Evolutionary conservation across 2,329 filamentous ascomycete genomes (phyloP), one percentile per base, ranked within the genome.

Genomic region (Tolypocladium album): DNA sequence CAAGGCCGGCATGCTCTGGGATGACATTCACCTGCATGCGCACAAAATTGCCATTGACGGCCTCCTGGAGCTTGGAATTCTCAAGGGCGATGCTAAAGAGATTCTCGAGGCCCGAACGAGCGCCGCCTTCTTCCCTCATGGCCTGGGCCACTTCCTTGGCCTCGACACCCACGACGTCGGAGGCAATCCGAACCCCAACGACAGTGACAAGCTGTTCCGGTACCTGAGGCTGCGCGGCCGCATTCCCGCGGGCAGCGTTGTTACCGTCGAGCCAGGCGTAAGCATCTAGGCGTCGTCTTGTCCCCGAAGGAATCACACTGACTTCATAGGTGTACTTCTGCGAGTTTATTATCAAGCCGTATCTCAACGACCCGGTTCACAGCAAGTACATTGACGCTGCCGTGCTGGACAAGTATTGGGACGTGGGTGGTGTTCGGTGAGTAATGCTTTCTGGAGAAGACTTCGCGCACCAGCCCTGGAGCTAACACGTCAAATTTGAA

Each of bases 251-350:
- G 88, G 89, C 9, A 88, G 88, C 57, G 90, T 99, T 31, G 87
- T 99, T 58, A 99, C 94, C 0, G 93, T 97, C 45, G 94, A 99
- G 78, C 94, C 94, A 15, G 94, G 94, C 56, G 85, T 90, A 79
- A 74, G 85, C 79, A 24, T 2, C 34, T 45, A 39, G 2, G 9
- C 57, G 52, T 13, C 56, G 39, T 43, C 4, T 15, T 22, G 24
- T 39, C 22, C 31, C n/a, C 15, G 40, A 24, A 34, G 40, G 27
- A 34, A 20, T 11, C 13, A 6, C 2, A 15, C 60, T 68, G 42
- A 65, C 57, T 12, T n/a, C 20, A 31, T 62, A 86, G 84, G 86
- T 93, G 63, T 97, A 97, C 76, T 97, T 97, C 73, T 96, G 90
- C 74, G 83, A 85, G 24, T 96, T 92, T 70, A 95, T 95, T 64